Evolutionary conservation across 2,329 filamentous ascomycete genomes (phyloP), one percentile per base, ranked within the genome.

Genomic region (Trichoderma brevicompactum): DNA sequence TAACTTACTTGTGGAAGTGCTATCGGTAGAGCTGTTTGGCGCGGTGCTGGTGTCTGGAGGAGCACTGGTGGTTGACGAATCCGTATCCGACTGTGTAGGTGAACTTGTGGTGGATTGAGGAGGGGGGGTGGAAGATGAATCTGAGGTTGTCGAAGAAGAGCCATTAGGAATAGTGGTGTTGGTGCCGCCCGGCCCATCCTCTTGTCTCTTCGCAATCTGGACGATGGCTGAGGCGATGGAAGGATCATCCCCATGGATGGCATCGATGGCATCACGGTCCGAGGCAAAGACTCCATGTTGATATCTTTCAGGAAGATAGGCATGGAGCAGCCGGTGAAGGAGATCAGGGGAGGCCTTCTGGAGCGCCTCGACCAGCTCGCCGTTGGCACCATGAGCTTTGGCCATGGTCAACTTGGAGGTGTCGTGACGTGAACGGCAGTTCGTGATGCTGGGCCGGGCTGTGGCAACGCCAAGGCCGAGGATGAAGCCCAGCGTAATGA

Each of bases 261-360:
- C 85, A 74, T 90, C 85, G 63, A 90, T 81, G 32, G 88, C 88
- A 10, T 83, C 80, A 69, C 82, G 82, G 72, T 90, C 89, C 68
- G 87, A 85, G 68, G 85, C 82, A 74, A 88, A 91, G 64, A 91
- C 83, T 66, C 89, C 89, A 72, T 91, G 85, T 73, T 87, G 84
- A 77, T 88, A 92, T 72, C 86, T 85, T 54, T 83, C 82, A 52
- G 85, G 83, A 62, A 88, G 80, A 71, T 88, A 83, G 67, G 82
- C 79, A 74, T 91, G 87, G 38, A 93, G 81, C 61, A 90, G 85
- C 53, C 84, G 83, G 74, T 92, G 88, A 62, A 94, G 79, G 48
- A 85, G 82, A 55, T 85, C 81, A 63, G 83, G 82, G 23, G 88
- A 85, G 64, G 89, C 78, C 28, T 81, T 80, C 67, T 83, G 79